A percentile compares a stretch with the other conserved stretches of the same genome.
Evolutionary conservation across 1,139 yeast genomes (phyloP).

Genomic region (Suhomyces choctaworum): DNA sequence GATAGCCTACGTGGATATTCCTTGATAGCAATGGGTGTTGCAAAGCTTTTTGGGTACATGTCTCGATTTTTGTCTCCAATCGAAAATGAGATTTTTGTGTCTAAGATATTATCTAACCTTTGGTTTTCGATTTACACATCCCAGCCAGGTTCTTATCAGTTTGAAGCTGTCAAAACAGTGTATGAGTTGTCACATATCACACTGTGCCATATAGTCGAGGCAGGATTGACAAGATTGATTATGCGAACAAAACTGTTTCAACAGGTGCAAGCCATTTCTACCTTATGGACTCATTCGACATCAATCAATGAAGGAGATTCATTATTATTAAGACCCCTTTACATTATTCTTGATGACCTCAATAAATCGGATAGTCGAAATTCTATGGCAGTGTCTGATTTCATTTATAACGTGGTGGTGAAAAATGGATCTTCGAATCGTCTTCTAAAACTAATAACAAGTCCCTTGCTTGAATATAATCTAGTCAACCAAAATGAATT

Average conservation of each 20-base stretch:
- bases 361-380: conserved; percentile 34
- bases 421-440: conserved; percentile 59
- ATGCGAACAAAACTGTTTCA: conserved; percentile 35
- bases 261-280: conserved; percentile 50
- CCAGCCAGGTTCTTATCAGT: conserved; percentile 53
- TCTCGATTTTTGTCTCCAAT: conserved; percentile 24
- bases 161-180: conserved; percentile 58
- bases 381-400: conserved; percentile 50
- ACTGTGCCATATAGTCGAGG: conserved; percentile 53
- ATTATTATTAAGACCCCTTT: conserved; percentile 65
- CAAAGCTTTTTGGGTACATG: conserved; percentile 44
- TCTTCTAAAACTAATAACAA: conserved; percentile 56
- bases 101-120: conserved; percentile 38
- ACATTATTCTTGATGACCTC: conserved; percentile 65
- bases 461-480: conserved; percentile 47
- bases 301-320: conserved; percentile 42
- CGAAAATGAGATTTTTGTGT: conserved; percentile 35
- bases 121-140: conserved; percentile 50
- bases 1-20: conserved; percentile 17
- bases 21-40: conserved; percentile 45
- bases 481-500: conserved; percentile 27
- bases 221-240: conserved; percentile 55
- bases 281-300: conserved; percentile 61
- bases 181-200: conserved; percentile 43
- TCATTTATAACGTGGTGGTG: conserved; percentile 54